Evolutionary conservation across 768 basidiomycete species (phyloP).

Genomic region (Cytidiella melzeri): DNA sequence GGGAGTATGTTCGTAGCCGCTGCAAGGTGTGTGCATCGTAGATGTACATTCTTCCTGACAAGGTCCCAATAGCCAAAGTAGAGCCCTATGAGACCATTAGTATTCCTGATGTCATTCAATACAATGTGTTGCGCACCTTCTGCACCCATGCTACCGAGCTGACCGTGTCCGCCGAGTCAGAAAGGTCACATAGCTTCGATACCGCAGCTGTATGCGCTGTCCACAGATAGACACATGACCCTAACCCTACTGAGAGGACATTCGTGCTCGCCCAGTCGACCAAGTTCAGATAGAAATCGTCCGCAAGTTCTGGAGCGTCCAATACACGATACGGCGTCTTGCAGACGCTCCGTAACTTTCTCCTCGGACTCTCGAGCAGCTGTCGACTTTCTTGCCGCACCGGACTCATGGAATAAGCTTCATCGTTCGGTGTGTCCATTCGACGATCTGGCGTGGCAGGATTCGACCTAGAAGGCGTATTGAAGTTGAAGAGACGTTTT

Average conservation of each 20-base stretch:
- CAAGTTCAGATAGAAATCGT: constrained; percentile 97
- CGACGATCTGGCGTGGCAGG: constrained; percentile 48
- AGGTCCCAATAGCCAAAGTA: constrained; percentile 88
- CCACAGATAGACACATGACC: constrained; percentile 94
- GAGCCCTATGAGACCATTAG: constrained; percentile 47
- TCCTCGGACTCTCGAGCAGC: constrained; percentile 79
- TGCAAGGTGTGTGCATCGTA: constrained; percentile 83
- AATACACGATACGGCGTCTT: constrained; percentile 96
- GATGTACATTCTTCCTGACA: constrained; percentile 84
- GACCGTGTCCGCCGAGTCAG: constrained; percentile 58
- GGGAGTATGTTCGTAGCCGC: constrained; percentile 72
- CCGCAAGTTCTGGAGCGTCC: constrained; percentile 94
- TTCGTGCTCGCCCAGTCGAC: constrained; percentile 98
- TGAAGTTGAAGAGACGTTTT: constrained; percentile 64
- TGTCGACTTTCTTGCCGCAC: constrained; percentile 78
- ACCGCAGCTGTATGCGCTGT: constrained; percentile 91
- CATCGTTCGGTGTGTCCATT: constrained; percentile 81
- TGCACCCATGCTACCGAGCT: constrained; percentile 95
- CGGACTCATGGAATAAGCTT: constrained; percentile 87
- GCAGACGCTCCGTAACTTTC: constrained; percentile 75
- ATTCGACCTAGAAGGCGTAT: constrained; percentile 48
- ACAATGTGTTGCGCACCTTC: constrained; percentile 34
- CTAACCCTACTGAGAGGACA: constrained; percentile 89
- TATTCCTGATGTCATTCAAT: constrained; percentile 8
- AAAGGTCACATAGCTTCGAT: constrained; percentile 83